Evolutionary conservation across 2,329 filamentous ascomycete species (phyloP).

Genomic region (Ambrosiella beaveri): DNA sequence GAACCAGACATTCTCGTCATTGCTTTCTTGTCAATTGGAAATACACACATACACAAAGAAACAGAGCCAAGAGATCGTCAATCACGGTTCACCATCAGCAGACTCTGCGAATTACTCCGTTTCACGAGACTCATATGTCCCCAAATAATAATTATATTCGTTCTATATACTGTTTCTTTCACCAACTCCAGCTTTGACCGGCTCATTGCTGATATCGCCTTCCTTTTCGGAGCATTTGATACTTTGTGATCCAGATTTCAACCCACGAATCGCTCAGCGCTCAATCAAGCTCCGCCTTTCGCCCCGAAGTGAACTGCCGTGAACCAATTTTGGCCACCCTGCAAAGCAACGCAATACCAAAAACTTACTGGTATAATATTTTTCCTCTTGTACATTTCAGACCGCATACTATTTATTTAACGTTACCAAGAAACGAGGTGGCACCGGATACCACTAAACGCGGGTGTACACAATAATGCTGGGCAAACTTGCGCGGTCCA

Average conservation of each 20-base stretch:
- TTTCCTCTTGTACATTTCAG: neutral
- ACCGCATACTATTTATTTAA: neutral
- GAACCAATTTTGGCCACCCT: neutral
- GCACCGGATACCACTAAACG: neutral
- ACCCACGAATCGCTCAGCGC: neutral
- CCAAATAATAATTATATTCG: neutral
- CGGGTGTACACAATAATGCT: conserved; percentile 5
- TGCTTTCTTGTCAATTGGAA: too few species aligned
- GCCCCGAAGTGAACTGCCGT: neutral
- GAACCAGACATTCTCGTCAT: too few species aligned
- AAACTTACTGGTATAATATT: neutral
- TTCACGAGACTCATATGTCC: neutral
- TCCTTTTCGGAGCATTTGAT: neutral
- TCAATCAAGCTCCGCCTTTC: neutral
- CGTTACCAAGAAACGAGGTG: neutral
- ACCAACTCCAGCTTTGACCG: neutral
- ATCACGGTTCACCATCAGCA: too few species aligned
- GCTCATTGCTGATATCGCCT: neutral
- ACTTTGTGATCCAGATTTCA: neutral
- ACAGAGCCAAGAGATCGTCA: too few species aligned
- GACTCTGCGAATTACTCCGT: too few species aligned
- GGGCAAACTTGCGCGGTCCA: conserved; percentile 11
- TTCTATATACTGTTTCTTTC: neutral
- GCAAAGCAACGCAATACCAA: neutral
- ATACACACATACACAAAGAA: too few species aligned